phyloP scores from a whole-genome alignment of 1,139 yeast species.

The Sugiyamaella pinicola region DNA sequence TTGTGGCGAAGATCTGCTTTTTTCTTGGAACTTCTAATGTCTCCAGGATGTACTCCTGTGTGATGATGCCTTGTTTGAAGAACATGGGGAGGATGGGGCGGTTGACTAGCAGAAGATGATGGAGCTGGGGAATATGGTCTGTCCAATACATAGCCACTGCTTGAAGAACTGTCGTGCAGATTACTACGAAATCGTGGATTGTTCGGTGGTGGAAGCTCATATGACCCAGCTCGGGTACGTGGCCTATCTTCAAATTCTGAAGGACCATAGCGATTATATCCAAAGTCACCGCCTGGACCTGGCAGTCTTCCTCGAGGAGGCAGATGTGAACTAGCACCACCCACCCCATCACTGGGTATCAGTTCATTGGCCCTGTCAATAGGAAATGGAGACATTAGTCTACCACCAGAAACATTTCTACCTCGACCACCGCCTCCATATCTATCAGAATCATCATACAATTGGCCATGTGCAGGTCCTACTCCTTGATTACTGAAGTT shows the following conservation, averaged over 20 bases:
- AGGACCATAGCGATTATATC: constrained; percentile 9
- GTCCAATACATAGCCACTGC: constrained; percentile 17
- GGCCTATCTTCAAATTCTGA: constrained; percentile 1
- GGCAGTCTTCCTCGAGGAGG: constrained; percentile 2
- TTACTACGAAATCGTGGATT: background rate
- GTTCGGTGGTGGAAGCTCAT: constrained; percentile 12
- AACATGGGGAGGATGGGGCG: constrained; percentile 21
- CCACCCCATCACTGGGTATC: background rate
- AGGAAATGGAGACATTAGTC: constrained; percentile 17
- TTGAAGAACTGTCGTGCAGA: constrained; percentile 13
- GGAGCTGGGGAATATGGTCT: constrained; percentile 24
- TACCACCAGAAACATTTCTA: constrained; percentile 1
- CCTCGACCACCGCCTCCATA: background rate
- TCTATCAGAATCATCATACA: constrained; percentile 15
- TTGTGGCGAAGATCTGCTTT: constrained; percentile 24
- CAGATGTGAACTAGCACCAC: constrained; percentile 1
- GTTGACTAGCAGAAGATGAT: constrained; percentile 23
- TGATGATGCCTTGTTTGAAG: constrained; percentile 14
- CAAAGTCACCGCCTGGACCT: constrained; percentile 1
- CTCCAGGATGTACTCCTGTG: constrained; percentile 8
- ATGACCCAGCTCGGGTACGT: constrained; percentile 2
- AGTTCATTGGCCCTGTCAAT: constrained; percentile 2
- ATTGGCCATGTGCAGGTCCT: background rate
- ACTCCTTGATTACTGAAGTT: background rate
- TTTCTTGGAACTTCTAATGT: constrained; percentile 16